A percentile compares a stretch with the other conserved stretches of the same genome.
These are phyloP conservation scores for Leucocoprinus leucothites DNA, from an alignment of 768 basidiomycete species.

Conservation along the genomic window DNA sequence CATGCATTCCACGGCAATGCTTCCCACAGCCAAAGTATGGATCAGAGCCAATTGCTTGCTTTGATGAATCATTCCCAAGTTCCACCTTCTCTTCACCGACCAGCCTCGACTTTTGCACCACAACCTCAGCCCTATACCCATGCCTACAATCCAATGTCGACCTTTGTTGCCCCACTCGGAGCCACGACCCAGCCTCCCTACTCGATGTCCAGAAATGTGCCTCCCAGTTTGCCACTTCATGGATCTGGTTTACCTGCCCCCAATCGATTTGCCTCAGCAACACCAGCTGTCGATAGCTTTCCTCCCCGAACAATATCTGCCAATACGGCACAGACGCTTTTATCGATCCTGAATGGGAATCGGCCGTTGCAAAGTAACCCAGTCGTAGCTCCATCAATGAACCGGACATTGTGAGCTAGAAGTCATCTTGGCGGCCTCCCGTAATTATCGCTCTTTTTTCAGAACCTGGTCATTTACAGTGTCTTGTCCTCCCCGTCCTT, in stretches of 20 bases:
- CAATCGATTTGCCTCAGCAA: conserved; percentile 2
- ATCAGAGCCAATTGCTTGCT: conserved; percentile 46
- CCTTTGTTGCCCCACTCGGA: background rate
- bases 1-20: conserved; percentile 37
- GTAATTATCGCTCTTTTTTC: background rate
- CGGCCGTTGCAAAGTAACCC: conserved; percentile 10
- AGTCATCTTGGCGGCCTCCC: background rate
- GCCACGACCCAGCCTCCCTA: background rate
- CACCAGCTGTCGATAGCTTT: conserved; percentile 9
- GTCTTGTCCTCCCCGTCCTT: background rate
- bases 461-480: background rate
- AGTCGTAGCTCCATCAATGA: background rate
- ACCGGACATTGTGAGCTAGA: conserved; percentile 8
- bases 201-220: background rate
- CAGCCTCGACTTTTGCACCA: background rate
- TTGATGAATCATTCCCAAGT: conserved; percentile 36
- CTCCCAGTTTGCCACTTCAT: background rate
- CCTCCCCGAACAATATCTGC: background rate
- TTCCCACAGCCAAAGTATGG: conserved; percentile 45
- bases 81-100: conserved; percentile 9
- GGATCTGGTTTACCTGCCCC: background rate
- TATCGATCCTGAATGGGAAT: conserved; percentile 28
- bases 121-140: background rate
- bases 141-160: background rate
- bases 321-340: conserved; percentile 17